Base-by-base conservation (phyloP, 176 grass and related monocot species). In the Pontederia paniculata region DNA sequence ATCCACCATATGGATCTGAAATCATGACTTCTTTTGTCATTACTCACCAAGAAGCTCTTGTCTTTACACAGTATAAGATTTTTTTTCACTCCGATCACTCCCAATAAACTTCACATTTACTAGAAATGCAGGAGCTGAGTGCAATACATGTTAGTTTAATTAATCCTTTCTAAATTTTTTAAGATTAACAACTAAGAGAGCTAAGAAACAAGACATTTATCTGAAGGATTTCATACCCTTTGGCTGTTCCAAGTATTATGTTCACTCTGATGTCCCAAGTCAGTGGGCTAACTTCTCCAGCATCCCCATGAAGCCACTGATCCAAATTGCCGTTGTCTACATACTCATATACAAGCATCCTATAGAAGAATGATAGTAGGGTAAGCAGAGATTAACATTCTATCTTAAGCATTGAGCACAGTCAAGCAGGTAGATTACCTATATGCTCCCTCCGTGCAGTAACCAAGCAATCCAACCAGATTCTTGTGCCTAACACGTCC, bases 401-500 rank as follows among this genome's bases (percentile, higher is more conserved):
- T 12, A 48, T 55, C 6, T 61, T 23, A 60, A 69, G 63, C 19
- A 68, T 58, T 58, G 15, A 14, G n/a, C 3, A 16, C 55, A 58
- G 21, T 10, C 11, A 12, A 23, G 45, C 23, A 23, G 44, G 42
- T 54, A 12, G 19, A 47, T 44, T 78, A 89, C 91, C 91, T 83
- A 75, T 84, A 84, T 53, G 82, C 61, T 52, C 86, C 91, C 78
- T 90, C 91, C 25, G 79, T 68, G 19, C 91, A 97, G 63, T 90
- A 97, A 45, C 91, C 91, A n/a, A 97, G 83, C 67, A 97, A 67
- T 57, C 91, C 83, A 48, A 90, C 86, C 22, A 97, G 77, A 28
- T 97, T 97, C 78, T 97, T 97, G 80, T 97, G 91, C 77, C 91
- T 54, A 50, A 97, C 86, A 2, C 91, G 86, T 23, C 91, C 86